Base-by-base conservation (phyloP, 805 yeast species). In the Candida namnaoensis region DNA sequence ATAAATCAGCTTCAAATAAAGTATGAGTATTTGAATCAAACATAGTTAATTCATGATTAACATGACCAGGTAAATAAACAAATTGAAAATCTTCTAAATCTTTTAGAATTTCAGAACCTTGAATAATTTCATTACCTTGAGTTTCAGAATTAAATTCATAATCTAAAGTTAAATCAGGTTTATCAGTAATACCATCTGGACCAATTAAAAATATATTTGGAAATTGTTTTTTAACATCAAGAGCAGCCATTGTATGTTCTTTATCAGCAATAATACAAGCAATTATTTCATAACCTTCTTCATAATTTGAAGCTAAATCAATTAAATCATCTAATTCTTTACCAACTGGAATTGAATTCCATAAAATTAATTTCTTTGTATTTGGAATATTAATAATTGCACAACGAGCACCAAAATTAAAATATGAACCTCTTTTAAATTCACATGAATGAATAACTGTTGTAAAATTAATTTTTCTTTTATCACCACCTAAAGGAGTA, bases 181-280 rank as follows among this genome's bases (percentile, higher is more conserved):
- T 66, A 34, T 59, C 60, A 11, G 51, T 48, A 35, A 61, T 51
- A 1, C 66, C 76, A 5, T 49, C 44, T 60, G 74, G 68, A 6
- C 80, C 85, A 45, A 81, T 67, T 26, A 81, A 56, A 50, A 72
- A 69, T 38, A 76, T 57, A 3, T 64, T 51, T 4, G 86, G 84
- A 53, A 62, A 69, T 41, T 60, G 57, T 15, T 65, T 62, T 52
- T 74, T 71, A 60, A 80, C 73, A 12, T 72, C 69, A 25, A 58
- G 52, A 11, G 80, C 74, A 3, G 82, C 84, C 75, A 81, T 60
- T 1, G 83, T 77, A 52, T 82, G 88, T 47, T 78, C 83, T 30
- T 47, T 52, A 51, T 82, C 85, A 2, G 88, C 87, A 38, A 82
- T 66, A 35, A 82, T 66, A 33, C 78, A 62, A 46, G 76, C 72